A percentile compares a stretch with the other conserved stretches of the same genome.
These are phyloP conservation scores for Fomitopsis betulina DNA, from an alignment of 1,284 basidiomycete species.

Conservation along the genomic window DNA sequence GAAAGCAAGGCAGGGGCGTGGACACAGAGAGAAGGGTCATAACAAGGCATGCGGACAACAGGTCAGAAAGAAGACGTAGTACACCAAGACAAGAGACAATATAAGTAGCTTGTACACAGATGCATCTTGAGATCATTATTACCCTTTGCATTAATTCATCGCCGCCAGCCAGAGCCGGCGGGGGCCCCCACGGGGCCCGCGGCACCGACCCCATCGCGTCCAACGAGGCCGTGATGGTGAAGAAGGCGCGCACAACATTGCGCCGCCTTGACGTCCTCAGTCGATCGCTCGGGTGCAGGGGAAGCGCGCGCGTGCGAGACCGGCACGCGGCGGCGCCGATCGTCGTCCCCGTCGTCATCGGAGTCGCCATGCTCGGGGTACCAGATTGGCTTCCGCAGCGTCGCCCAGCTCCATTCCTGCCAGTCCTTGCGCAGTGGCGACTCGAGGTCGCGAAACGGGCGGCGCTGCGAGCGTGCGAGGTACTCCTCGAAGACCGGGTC, in stretches of 20 bases:
- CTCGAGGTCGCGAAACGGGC: constrained; percentile 11
- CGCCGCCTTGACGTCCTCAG: background rate
- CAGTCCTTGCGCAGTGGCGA: constrained; percentile 15
- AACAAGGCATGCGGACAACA: background rate
- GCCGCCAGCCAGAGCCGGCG: background rate
- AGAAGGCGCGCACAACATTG: background rate
- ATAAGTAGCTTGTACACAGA: background rate
- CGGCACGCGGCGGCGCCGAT: background rate
- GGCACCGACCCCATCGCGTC: background rate
- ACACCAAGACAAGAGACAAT: background rate
- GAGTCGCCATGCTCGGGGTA: constrained; percentile 7
- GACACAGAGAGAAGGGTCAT: background rate
- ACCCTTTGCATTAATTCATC: background rate
- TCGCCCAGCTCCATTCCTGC: constrained; percentile 21
- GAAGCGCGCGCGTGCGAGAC: background rate
- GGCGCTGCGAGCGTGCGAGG: constrained; percentile 18
- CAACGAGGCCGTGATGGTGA: background rate
- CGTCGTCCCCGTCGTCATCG: background rate
- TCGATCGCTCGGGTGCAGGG: background rate
- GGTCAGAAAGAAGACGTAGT: background rate
- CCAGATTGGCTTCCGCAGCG: constrained; percentile 17
- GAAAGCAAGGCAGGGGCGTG: background rate
- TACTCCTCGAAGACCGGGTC: constrained; percentile 19
- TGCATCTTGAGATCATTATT: background rate
- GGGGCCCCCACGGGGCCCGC: background rate